Conservation (phyloP, 495 filamentous ascomycete species). For the Daldinia childiae region DNA sequence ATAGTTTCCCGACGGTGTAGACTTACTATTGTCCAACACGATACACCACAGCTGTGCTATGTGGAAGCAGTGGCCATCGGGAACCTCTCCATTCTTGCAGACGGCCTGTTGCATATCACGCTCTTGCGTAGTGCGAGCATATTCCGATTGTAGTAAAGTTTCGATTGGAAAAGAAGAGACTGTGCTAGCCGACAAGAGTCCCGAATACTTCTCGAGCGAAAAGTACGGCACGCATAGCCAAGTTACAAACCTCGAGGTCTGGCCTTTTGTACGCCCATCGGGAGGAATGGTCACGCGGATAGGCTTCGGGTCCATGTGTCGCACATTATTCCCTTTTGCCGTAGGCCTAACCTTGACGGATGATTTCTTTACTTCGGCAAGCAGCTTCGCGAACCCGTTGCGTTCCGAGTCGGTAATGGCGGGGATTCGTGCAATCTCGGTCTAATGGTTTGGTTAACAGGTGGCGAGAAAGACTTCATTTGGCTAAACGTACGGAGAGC, state of each 20-base stretch:
- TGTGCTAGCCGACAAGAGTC: constrained; percentile 34
- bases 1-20: neutral
- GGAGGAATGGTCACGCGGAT: constrained; percentile 39
- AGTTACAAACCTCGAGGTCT: constrained; percentile 38
- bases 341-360: constrained; percentile 46
- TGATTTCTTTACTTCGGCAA: constrained; percentile 34
- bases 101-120: constrained; percentile 55
- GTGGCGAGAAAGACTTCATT: neutral
- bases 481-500: constrained; percentile 23
- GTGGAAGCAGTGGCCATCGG: constrained; percentile 49
- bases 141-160: constrained; percentile 51
- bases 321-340: constrained; percentile 34
- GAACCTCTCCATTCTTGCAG: constrained; percentile 41
- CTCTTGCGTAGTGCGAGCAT: constrained; percentile 40
- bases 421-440: constrained; percentile 31
- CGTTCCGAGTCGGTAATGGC: constrained; percentile 39
- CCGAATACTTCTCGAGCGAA: constrained; percentile 49
- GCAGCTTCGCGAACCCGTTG: constrained; percentile 38
- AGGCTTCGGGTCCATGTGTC: constrained; percentile 46
- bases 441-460: constrained; percentile 18
- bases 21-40: constrained; percentile 49
- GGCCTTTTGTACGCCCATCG: constrained; percentile 31
- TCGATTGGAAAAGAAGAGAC: constrained; percentile 46
- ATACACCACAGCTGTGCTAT: constrained; percentile 53
- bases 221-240: constrained; percentile 55